These are phyloP conservation scores for Nyctanthes arbortristis DNA, from an alignment of 257 asterid species.

Conservation along the genomic window DNA sequence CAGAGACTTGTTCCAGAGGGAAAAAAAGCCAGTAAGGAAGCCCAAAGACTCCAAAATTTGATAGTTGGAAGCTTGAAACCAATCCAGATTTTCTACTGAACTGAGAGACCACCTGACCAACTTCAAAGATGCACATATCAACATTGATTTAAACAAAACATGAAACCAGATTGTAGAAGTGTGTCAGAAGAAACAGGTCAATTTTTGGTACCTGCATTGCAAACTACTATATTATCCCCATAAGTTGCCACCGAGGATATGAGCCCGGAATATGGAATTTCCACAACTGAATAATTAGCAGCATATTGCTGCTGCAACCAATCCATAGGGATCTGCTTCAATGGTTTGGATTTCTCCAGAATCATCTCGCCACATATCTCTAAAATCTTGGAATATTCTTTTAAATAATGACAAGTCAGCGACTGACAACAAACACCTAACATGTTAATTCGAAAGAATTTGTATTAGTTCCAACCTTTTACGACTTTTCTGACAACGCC, in stretches of 20 bases:
- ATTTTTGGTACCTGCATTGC: conserved; percentile 67
- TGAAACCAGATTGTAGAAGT: conserved; percentile 9
- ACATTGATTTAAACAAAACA: conserved; percentile 23
- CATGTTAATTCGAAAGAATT: conserved; percentile 12
- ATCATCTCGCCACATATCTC: conserved; percentile 77
- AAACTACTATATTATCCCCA: conserved; percentile 53
- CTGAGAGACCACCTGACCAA: conserved; percentile 70
- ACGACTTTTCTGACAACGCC: conserved; percentile 64
- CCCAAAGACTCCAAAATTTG: conserved; percentile 80
- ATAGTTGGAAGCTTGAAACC: conserved; percentile 51
- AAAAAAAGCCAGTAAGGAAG: conserved; percentile 85
- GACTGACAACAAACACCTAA: conserved; percentile 17
- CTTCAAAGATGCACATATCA: conserved; percentile 50
- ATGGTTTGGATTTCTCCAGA: conserved; percentile 59
- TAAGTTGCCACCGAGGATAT: conserved; percentile 67
- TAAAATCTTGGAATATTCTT: conserved; percentile 77
- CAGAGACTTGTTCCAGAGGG: conserved; percentile 64
- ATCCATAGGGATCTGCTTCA: conserved; percentile 57
- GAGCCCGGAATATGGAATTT: conserved; percentile 67
- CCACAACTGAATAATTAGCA: conserved; percentile 41
- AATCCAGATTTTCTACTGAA: conserved; percentile 52
- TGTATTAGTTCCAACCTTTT: conserved; percentile 49
- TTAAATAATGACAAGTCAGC: conserved; percentile 39
- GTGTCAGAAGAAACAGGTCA: conserved; percentile 11
- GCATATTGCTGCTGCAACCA: conserved; percentile 55